Evolutionary conservation across 2,329 filamentous ascomycete genomes (phyloP).

Genomic region (Penicillium sp.): DNA sequence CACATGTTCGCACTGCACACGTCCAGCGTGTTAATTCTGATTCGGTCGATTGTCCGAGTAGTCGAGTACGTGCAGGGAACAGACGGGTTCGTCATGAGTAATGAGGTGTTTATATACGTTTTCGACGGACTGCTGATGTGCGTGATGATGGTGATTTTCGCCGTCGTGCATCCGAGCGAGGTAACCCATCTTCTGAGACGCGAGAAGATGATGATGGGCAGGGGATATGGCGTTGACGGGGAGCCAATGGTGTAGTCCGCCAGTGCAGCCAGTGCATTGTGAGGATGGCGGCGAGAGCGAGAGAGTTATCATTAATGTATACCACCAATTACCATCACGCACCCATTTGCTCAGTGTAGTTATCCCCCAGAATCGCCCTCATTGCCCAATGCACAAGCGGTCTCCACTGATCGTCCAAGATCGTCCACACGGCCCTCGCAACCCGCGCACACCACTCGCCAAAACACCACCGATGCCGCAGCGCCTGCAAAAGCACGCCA

Average conservation of each 20-base stretch:
- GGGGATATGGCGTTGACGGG: background rate
- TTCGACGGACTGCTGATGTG: slow-evolving; percentile 39
- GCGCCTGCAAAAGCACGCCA: slow-evolving; percentile 62
- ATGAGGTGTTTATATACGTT: slow-evolving; percentile 38
- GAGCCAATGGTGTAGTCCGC: slow-evolving; percentile 1
- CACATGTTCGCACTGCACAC: slow-evolving; percentile 39
- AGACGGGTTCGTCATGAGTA: slow-evolving; percentile 33
- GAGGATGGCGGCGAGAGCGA: too few species aligned
- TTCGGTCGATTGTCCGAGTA: slow-evolving; percentile 35
- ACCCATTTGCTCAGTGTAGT: slow-evolving; percentile 21
- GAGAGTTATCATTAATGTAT: too few species aligned
- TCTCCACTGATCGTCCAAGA: slow-evolving; percentile 37
- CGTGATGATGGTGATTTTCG: slow-evolving; percentile 25
- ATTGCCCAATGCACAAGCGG: slow-evolving; percentile 36
- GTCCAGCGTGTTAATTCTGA: slow-evolving; percentile 31
- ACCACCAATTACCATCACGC: too few species aligned
- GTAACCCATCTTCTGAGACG: slow-evolving; percentile 26
- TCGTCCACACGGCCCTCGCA: slow-evolving; percentile 61
- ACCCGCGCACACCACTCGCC: slow-evolving; percentile 68
- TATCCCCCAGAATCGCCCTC: slow-evolving; percentile 33
- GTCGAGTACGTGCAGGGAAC: slow-evolving; percentile 37
- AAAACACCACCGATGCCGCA: slow-evolving; percentile 68
- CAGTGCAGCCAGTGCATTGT: background rate
- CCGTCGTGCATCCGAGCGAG: slow-evolving; percentile 30
- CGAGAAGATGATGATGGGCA: slow-evolving; percentile 7